A percentile compares a stretch with the other conserved stretches of the same genome.
phyloP scores from a whole-genome alignment of 1,284 basidiomycete species.

The Melanopsichium pennsylvanicum region DNA sequence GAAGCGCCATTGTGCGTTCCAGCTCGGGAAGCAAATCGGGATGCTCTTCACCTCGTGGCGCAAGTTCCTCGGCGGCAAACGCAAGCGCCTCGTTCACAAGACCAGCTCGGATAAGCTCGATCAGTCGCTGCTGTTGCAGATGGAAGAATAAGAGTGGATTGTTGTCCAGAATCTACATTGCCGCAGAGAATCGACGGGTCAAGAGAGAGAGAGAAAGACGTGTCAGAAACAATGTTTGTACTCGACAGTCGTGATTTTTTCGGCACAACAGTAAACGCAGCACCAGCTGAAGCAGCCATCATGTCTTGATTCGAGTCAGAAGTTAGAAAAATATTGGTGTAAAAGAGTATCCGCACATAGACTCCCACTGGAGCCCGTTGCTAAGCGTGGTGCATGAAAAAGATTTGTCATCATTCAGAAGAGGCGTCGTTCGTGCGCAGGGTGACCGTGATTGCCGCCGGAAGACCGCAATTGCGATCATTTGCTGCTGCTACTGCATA shows the following conservation, averaged over 20 bases:
- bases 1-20: constrained; percentile 91
- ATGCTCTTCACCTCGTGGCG: constrained; percentile 91
- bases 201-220: too few relatives aligned
- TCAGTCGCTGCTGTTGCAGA: constrained; percentile 90
- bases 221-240: constrained; percentile 4
- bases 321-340: constrained; percentile 31
- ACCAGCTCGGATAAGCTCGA: constrained; percentile 89
- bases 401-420: constrained; percentile 67
- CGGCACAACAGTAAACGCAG: constrained; percentile 1
- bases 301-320: constrained; percentile 25
- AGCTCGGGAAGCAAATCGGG: constrained; percentile 90
- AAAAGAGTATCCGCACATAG: constrained; percentile 47
- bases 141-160: constrained; percentile 90
- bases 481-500: constrained; percentile 5
- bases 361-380: constrained; percentile 52
- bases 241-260: background rate
- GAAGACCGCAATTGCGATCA: too few relatives aligned
- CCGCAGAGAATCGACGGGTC: too few relatives aligned
- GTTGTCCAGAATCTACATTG: constrained; percentile 94
- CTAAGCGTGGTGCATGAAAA: constrained; percentile 99
- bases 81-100: constrained; percentile 79
- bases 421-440: too few relatives aligned
- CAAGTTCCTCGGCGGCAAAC: constrained; percentile 92
- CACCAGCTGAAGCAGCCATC: background rate
- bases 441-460: background rate